Base-by-base conservation (phyloP, 2,329 filamentous ascomycete species). In the Aspergillus vadensis region DNA sequence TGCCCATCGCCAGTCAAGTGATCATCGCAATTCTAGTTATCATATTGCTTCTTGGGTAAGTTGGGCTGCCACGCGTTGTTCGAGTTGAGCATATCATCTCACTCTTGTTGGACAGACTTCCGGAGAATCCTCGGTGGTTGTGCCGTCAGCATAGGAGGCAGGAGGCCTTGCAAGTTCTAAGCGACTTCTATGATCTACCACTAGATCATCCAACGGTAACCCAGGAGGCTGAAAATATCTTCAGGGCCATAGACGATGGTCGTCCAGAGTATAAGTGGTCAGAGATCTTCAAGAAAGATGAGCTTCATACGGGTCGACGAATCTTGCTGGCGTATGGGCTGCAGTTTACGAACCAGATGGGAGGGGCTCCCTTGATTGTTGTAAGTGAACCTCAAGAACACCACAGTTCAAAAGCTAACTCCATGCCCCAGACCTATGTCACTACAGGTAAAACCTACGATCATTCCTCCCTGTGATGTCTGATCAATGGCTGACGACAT, bases 261-360 rank as follows among this genome's bases (percentile, higher is more conserved):
- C 67, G 67, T 41, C 65, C 76, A 36, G 66, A 73, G 38, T 70
- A 80, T 70, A 63, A 75, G 58, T 78, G 74, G 74, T 67, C 74
- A 12, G 65, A 79, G 44, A 68, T 83, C 1, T 73, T 84, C 59
- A 77, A 77, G 66, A 72, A 72, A 8, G 81, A 79, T 61, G 74
- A 74, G 48, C 69, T 80, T 10, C 74, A 77, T 66, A 83, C 77
- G 4, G 71, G 81, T 0, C 66, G 76, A 30, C 72, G 81, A 2
- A 78, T 84, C 15, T 63, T 82, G 2, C 73, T 85, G 4, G 81
- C 81, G 0, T 82, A 76, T 65, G 75, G 77, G n/a, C 76, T 79
- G 55, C 78, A 81, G 56, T 78, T 81, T 55, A 82, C 82, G 76
- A 81, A 85, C 53, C 82, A 85, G 60, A 73, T 80, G 52, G 75